Evolutionary conservation across 345 rosid genomes (phyloP).

Genomic region (Euphorbia peplus): DNA sequence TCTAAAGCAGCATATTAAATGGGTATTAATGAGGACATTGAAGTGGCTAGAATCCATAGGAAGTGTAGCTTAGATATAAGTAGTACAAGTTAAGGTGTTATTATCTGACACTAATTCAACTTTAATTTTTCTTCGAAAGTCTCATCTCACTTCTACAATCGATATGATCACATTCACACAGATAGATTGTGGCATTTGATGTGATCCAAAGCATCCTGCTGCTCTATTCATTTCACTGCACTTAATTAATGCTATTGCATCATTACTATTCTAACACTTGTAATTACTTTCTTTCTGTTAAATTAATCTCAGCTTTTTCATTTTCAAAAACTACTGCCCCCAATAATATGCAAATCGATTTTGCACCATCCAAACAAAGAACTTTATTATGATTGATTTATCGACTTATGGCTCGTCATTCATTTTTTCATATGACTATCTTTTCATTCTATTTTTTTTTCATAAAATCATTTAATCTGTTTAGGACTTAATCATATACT

Average conservation of each 20-base stretch:
- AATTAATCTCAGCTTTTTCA: background rate
- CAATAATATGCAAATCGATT: no score
- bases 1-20: background rate
- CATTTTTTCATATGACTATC: no score
- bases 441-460: no score
- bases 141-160: background rate
- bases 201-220: background rate
- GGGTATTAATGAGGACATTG: background rate
- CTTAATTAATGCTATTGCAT: background rate
- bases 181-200: no score
- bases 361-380: background rate
- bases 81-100: background rate
- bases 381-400: no score
- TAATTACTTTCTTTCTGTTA: background rate
- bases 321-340: no score
- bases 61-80: no score
- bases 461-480: no score
- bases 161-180: background rate
- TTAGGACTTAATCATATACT: no score
- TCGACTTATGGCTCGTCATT: no score
- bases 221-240: background rate
- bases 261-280: background rate
- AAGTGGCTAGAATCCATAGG: background rate
- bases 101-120: background rate
- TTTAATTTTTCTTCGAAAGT: no score